These are phyloP conservation scores for Pestalotiopsis sp. DNA, from an alignment of 2,329 filamentous ascomycete genomes.

Conservation along the genomic window DNA sequence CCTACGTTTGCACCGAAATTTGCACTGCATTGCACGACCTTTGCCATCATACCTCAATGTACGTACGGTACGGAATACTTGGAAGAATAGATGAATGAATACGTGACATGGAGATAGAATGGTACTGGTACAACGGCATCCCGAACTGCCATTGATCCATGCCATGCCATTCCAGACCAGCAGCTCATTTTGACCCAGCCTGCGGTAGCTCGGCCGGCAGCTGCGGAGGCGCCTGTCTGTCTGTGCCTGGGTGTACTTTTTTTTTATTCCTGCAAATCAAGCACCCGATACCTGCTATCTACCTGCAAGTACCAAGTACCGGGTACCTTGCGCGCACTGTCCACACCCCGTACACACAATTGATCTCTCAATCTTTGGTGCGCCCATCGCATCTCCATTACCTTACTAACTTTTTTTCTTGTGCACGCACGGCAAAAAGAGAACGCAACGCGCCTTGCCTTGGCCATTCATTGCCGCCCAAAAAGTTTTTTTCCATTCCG, in stretches of 20 bases:
- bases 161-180: not conserved
- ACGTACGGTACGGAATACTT: not conserved
- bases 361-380: not conserved
- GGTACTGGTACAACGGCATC: not conserved
- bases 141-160: not conserved
- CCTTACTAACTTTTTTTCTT: not conserved
- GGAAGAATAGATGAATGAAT: not conserved
- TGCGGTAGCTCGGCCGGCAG: conserved; percentile 2
- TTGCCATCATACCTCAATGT: not conserved
- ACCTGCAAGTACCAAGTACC: not conserved
- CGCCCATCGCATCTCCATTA: not conserved
- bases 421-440: conserved; percentile 1
- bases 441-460: conserved; percentile 6
- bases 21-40: not conserved
- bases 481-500: not conserved
- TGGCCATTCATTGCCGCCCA: conserved; percentile 7
- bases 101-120: not conserved
- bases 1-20: not conserved
- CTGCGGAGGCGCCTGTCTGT: conserved; percentile 1
- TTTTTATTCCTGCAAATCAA: not conserved
- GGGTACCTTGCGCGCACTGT: not conserved
- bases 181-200: conserved; percentile 1
- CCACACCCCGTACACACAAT: not conserved
- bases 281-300: not conserved
- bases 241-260: not conserved